Evolutionary conservation across 2,329 filamentous ascomycete species (phyloP), one percentile per base, ranked within the genome.

Genomic region (Cytospora piceicola): DNA sequence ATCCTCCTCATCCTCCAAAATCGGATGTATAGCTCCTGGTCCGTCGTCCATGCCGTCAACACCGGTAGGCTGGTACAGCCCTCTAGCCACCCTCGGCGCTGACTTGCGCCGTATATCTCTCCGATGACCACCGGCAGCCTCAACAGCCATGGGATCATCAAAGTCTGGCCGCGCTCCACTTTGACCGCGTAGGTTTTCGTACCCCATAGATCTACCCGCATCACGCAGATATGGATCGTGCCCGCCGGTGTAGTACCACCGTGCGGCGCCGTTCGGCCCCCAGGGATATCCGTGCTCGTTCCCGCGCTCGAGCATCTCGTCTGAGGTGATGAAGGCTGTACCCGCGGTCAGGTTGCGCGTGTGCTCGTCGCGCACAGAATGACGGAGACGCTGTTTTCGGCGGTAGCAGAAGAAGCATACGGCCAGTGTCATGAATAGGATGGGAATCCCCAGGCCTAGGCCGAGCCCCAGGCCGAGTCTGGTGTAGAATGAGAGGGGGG

Each of bases 381-480:
- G 78, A 36, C 73, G 77, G 20, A 70, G 63, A 12, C 69, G 73
- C 17, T 81, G 80, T 68, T 82, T 81, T n/a, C 80, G 79, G 36
- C 78, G 80, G 64, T 83, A 85, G 66, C 82, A 81, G 62, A 84
- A 78, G 63, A 77, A 82, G 24, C 84, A 62, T 12, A 69, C 15
- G 7, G 70, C 70, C 0, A 85, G 29, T 2, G 83, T 69, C 0
- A 82, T 76, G 0, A 87, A 67, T 2, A 86, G 71, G 1, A 85
- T 78, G 0, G 84, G 77, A 1, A 90, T 73, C 1, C 88, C 90
- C 1, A 93, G 75, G 1, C 90, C 89, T 1, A 92, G 73, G 0
- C 89, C 90, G 2, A 89, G 77, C 0, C 88, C 88, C 0, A 92
- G 77, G 0, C 88, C 88, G 5, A 89, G 77, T 57, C 82, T 84